Evolutionary conservation across 441 rosid genomes (phyloP).

Genomic region (Corymbia citriodora): DNA sequence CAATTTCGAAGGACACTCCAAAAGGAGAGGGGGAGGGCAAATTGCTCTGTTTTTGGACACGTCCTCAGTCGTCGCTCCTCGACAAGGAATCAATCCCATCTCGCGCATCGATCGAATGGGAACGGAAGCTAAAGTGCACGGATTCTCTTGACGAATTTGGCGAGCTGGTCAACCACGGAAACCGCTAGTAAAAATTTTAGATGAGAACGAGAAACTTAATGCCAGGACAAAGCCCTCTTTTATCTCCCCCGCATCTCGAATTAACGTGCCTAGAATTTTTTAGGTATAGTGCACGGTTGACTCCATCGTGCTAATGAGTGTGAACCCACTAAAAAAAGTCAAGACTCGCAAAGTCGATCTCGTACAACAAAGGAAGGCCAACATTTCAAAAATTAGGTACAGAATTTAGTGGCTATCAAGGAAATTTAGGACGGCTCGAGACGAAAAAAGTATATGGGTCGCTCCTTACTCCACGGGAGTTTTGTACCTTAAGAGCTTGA

Average conservation of each 20-base stretch:
- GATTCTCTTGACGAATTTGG: background rate
- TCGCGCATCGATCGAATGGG: background rate
- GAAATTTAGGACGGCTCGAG: background rate
- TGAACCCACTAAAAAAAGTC: background rate
- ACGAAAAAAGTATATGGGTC: background rate
- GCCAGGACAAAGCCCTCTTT: background rate
- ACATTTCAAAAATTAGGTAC: background rate
- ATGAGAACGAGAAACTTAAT: background rate
- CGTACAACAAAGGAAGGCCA: accelerated
- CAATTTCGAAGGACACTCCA: background rate
- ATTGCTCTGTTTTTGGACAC: background rate
- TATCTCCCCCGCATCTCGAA: background rate
- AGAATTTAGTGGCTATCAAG: background rate
- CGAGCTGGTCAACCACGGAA: background rate
- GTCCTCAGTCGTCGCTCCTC: background rate
- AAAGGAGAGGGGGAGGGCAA: background rate
- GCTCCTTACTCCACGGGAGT: background rate
- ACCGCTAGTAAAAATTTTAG: background rate
- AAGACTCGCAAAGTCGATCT: background rate
- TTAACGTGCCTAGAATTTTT: background rate
- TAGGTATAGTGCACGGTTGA: background rate
- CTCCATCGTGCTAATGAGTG: background rate
- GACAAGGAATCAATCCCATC: background rate
- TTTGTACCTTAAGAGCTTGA: background rate
- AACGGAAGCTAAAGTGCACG: background rate